Evolutionary conservation across 495 filamentous ascomycete species (phyloP).

Genomic region (Daldinia grandis): DNA sequence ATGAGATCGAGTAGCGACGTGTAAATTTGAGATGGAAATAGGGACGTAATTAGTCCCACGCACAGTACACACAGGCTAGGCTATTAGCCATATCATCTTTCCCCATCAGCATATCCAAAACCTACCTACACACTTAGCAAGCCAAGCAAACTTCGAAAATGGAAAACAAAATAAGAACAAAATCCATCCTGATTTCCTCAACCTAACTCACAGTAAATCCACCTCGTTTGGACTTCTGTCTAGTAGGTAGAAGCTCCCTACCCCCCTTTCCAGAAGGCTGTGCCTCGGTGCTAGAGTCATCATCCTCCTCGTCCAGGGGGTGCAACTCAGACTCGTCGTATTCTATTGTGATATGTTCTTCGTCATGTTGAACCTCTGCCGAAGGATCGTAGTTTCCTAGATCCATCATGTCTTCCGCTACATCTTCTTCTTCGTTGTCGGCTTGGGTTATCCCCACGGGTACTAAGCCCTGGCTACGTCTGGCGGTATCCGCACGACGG

Average conservation of each 20-base stretch:
- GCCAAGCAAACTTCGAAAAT: not conserved
- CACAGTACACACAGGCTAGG: not conserved
- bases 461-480: constrained; percentile 1
- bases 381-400: constrained; percentile 35
- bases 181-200: not conserved
- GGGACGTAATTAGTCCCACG: not conserved
- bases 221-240: not conserved
- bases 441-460: constrained; percentile 8
- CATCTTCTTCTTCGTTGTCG: constrained; percentile 16
- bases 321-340: constrained; percentile 35
- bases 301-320: not conserved
- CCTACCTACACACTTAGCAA: not conserved
- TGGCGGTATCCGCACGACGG: constrained; percentile 22
- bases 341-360: constrained; percentile 28
- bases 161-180: not conserved
- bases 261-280: not conserved
- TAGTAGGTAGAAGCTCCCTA: not conserved
- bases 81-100: not conserved
- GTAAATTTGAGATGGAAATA: not conserved
- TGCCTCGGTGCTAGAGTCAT: not conserved
- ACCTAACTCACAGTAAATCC: not conserved
- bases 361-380: constrained; percentile 25
- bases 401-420: constrained; percentile 25
- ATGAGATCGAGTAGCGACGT: not conserved
- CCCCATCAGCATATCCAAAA: not conserved